Evolutionary conservation across 2,329 filamentous ascomycete genomes (phyloP), one percentile per base, ranked within the genome.

Genomic region (Lecanicillium sp.): DNA sequence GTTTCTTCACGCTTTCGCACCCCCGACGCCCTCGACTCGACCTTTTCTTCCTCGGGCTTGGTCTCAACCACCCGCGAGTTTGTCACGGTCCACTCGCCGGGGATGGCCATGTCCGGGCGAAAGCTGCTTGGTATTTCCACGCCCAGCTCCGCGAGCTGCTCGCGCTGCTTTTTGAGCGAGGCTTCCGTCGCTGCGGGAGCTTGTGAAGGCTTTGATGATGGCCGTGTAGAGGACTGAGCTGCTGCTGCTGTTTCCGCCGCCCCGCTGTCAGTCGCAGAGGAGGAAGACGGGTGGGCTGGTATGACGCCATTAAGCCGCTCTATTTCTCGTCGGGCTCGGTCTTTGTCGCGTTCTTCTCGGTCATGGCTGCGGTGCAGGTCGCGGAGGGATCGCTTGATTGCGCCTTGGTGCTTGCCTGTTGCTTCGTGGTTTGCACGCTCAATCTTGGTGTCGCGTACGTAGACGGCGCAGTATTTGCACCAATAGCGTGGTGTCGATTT

Each of bases 401-500:
- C 82, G 54, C 78, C 76, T 64, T 95, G 87, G 60, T 95, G 89
- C 58, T 82, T 87, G 12, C 68, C 81, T 0, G 86, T 94, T 18
- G 84, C 77, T 62, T 95, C 89, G 64, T 95, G 89, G 62, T 95
- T 90, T 48, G 80, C 73, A 51, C 82, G 83, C 60, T 95, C 89
- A 60, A 95, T 78, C 50, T 86, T 81, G 16, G 89, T 95, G 68
- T 98, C 92, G 63, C 86, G 85, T 35, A 98, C 85, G 62, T 80
- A 96, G 56, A 75, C 77, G 56, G 79, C 78, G 75, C 92, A 98
- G 69, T 95, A 86, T 62, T 96, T 96, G 76, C 92, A 98, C 88
- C 89, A 96, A 67, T 94, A 94, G 58, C 83, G 90, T 5, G 89
- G 89, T 59, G 89, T 95, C 15, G 90, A 95, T 60, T 96, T 96